These are phyloP conservation scores for Monosporascus sp. DNA, from an alignment of 2,329 filamentous ascomycete genomes.

Conservation along the genomic window DNA sequence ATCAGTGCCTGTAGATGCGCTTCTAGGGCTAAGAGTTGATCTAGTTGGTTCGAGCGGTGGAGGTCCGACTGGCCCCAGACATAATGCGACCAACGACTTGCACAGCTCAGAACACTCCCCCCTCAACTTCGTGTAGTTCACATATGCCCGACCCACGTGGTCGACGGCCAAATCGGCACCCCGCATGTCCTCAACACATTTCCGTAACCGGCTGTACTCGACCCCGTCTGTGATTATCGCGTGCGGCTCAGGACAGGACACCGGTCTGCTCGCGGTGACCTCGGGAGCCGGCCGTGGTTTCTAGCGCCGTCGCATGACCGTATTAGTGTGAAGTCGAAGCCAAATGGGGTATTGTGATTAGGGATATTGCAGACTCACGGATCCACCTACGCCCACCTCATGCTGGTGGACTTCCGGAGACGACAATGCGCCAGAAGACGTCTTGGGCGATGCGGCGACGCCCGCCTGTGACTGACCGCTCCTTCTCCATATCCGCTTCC, in stretches of 20 bases:
- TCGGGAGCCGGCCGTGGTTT: not conserved
- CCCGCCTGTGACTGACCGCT: not conserved
- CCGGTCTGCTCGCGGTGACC: not conserved
- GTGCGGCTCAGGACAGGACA: not conserved
- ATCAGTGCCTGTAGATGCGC: slow-evolving; percentile 12
- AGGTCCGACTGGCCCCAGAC: slow-evolving; percentile 1
- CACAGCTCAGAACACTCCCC: slow-evolving; percentile 37
- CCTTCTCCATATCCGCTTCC: not conserved
- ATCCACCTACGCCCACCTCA: too few relatives aligned
- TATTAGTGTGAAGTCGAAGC: too few relatives aligned
- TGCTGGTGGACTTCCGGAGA: not conserved
- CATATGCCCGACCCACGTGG: slow-evolving; percentile 38
- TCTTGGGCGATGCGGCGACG: not conserved
- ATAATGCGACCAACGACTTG: slow-evolving; percentile 28
- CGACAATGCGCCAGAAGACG: not conserved
- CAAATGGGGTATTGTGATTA: too few relatives aligned
- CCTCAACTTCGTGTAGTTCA: slow-evolving; percentile 37
- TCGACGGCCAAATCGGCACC: slow-evolving; percentile 6
- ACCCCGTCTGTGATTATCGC: not conserved
- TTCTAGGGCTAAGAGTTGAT: not conserved
- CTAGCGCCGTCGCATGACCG: not conserved
- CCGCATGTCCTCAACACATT: slow-evolving; percentile 8
- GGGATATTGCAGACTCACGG: too few relatives aligned
- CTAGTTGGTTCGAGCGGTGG: slow-evolving; percentile 7
- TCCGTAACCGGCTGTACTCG: slow-evolving; percentile 2